Conservation (phyloP, 805 yeast genomes). For the Candida nemodendra region DNA sequence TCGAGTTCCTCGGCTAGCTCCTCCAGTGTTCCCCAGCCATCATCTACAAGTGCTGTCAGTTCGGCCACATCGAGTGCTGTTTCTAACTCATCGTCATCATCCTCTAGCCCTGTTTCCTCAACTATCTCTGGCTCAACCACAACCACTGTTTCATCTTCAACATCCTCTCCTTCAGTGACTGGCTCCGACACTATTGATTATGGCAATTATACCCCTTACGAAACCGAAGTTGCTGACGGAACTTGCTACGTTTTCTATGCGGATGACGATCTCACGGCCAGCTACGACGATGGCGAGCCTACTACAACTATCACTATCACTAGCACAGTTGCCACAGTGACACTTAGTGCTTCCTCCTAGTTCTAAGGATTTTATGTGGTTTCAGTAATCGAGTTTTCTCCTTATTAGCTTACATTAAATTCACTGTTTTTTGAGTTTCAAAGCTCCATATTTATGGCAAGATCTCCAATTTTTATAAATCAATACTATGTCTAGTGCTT, state of each 20-base stretch:
- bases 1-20: constrained; percentile 7
- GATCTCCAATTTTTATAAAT: no score
- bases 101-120: no score
- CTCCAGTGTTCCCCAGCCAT: no score
- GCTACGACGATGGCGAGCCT: constrained; percentile 28
- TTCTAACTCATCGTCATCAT: no score
- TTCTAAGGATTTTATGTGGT: neutral
- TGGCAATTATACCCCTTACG: constrained; percentile 29
- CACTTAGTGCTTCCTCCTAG: constrained; percentile 17
- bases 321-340: constrained; percentile 35
- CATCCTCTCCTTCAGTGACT: constrained; percentile 5
- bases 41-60: no score
- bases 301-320: constrained; percentile 36
- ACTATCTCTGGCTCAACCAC: no score
- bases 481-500: no score
- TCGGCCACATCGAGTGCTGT: no score
- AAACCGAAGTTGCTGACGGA: constrained; percentile 31
- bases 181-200: neutral
- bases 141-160: no score
- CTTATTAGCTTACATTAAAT: no score
- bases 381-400: neutral
- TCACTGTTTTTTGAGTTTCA: no score
- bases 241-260: constrained; percentile 38
- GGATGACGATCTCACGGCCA: constrained; percentile 27
- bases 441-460: no score